Conservation (phyloP, 179 eudicot species). For the Camellia oleifera region DNA sequence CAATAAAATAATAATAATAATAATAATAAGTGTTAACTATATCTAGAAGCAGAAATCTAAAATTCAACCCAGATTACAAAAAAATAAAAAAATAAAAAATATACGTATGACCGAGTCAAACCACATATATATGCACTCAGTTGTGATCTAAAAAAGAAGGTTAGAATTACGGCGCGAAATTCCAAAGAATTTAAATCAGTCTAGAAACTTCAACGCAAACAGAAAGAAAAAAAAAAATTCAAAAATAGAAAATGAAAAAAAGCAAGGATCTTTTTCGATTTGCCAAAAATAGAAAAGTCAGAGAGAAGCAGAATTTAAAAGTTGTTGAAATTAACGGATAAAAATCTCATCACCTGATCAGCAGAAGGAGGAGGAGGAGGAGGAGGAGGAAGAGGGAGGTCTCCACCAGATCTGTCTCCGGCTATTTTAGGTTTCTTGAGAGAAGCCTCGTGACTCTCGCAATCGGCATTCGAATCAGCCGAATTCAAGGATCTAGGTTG, state of each 20-base stretch:
- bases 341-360: constrained; percentile 21
- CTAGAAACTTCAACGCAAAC: constrained; percentile 3
- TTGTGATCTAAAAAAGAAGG: constrained; percentile 29
- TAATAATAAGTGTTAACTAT: neutral
- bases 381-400: neutral
- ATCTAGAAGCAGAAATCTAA: constrained; percentile 6
- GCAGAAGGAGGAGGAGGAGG: neutral
- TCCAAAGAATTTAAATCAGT: constrained; percentile 24
- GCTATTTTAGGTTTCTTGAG: constrained; percentile 33
- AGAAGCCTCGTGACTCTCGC: constrained; percentile 19
- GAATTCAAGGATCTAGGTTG: constrained; percentile 21
- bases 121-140: constrained; percentile 15
- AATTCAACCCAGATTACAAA: constrained; percentile 8
- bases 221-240: neutral
- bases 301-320: neutral
- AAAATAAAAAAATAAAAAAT: neutral
- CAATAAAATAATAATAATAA: constrained; percentile 14
- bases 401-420: constrained; percentile 31
- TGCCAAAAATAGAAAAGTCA: constrained; percentile 17
- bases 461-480: constrained; percentile 26
- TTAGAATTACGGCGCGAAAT: constrained; percentile 45
- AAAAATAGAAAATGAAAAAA: neutral
- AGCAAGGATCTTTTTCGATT: neutral
- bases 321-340: neutral
- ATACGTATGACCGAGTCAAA: constrained; percentile 34